These are phyloP conservation scores for Xylaria acuta DNA, from an alignment of 495 filamentous ascomycete genomes.

Conservation along the genomic window DNA sequence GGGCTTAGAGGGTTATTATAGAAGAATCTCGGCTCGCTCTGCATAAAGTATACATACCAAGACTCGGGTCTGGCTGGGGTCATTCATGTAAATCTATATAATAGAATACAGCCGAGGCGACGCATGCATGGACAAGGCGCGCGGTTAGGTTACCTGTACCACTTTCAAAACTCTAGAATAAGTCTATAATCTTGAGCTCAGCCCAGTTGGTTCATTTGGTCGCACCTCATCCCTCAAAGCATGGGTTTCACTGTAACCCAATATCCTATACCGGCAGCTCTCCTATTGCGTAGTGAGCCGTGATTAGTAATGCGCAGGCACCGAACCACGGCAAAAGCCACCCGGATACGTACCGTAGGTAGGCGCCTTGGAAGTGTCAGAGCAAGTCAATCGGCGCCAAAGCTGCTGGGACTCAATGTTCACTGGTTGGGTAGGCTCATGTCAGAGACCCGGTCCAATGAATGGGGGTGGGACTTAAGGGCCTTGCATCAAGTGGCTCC, in stretches of 20 bases:
- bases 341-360: background rate
- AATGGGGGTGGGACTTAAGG: background rate
- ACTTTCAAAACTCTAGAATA: background rate
- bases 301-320: background rate
- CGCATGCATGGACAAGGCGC: background rate
- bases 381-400: background rate
- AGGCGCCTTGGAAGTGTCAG: background rate
- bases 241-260: background rate
- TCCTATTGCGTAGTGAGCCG: background rate
- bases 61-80: conserved; percentile 2
- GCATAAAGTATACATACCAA: conserved; percentile 11
- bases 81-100: conserved; percentile 8
- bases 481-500: conserved; percentile 2
- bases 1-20: conserved; percentile 10
- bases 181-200: background rate
- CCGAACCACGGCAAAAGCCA: background rate
- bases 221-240: background rate
- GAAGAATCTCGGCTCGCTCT: conserved; percentile 26
- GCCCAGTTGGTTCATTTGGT: background rate
- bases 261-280: background rate
- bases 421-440: conserved; percentile 7
- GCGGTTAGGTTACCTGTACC: background rate
- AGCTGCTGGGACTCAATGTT: background rate
- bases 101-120: conserved; percentile 5
- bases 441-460: background rate